phyloP scores from a whole-genome alignment of 495 filamentous ascomycete genomes.

The Cercophora newfieldiana region DNA sequence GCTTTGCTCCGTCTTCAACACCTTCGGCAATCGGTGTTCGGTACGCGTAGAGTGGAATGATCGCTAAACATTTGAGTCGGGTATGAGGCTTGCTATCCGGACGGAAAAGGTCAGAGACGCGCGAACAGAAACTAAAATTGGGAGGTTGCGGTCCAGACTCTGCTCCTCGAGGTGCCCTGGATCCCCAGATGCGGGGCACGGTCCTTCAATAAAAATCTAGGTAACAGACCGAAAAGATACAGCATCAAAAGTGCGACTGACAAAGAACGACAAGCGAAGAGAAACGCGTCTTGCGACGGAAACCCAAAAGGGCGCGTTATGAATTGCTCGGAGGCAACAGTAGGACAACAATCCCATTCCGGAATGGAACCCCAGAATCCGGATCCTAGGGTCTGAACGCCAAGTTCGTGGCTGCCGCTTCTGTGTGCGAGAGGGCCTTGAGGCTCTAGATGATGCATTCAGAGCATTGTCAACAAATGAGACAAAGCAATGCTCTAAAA shows the following conservation, averaged over 20 bases:
- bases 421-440: neutral
- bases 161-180: neutral
- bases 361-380: neutral
- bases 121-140: neutral
- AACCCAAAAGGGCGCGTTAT: neutral
- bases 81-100: neutral
- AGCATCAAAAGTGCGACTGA: neutral
- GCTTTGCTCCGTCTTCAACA: neutral
- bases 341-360: neutral
- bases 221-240: neutral
- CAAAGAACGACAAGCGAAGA: neutral
- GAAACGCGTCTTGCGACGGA: neutral
- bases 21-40: neutral
- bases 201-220: conserved; percentile 5
- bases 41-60: neutral
- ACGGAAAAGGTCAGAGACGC: neutral
- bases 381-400: neutral
- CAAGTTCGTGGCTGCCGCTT: neutral
- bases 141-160: neutral
- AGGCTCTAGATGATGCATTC: neutral
- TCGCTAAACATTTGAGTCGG: neutral
- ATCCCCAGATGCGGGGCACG: conserved; percentile 6
- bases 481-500: neutral
- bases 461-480: neutral
- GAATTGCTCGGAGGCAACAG: neutral